Evolutionary conservation across 2,329 filamentous ascomycete species (phyloP).

Genomic region (Talaromyces sp.): DNA sequence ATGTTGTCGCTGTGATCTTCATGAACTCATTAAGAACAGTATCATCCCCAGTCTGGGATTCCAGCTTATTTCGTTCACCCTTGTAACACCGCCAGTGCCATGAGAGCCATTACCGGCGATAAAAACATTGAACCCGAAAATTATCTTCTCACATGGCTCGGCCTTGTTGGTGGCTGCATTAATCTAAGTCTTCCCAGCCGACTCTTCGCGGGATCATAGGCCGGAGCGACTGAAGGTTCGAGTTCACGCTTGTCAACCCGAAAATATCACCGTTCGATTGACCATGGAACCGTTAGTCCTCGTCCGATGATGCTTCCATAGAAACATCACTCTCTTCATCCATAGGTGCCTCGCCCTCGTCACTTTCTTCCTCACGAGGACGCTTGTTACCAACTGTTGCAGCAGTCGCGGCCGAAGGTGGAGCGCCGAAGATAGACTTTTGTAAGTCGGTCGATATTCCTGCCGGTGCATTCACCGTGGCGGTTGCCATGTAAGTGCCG

Average conservation of each 20-base stretch:
- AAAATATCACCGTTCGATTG: neutral
- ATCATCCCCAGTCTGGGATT: conserved; percentile 74
- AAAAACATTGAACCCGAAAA: conserved; percentile 45
- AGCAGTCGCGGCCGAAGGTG: conserved; percentile 40
- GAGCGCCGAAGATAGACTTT: conserved; percentile 73
- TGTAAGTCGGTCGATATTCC: conserved; percentile 65
- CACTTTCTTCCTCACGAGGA: conserved; percentile 59
- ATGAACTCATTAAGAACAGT: conserved; percentile 49
- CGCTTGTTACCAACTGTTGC: conserved; percentile 63
- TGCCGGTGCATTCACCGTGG: conserved; percentile 46
- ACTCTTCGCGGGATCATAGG: conserved; percentile 40
- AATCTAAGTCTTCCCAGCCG: conserved; percentile 71
- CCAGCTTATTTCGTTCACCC: conserved; percentile 91
- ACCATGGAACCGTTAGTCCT: conserved; percentile 49
- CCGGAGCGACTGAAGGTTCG: conserved; percentile 10
- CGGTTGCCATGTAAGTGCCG: conserved; percentile 70
- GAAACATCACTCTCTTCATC: conserved; percentile 61
- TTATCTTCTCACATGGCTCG: conserved; percentile 85
- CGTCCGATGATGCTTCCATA: conserved; percentile 68
- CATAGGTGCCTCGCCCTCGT: conserved; percentile 51
- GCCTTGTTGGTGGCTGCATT: conserved; percentile 74
- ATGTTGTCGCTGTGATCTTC: conserved; percentile 20
- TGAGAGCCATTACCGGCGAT: conserved; percentile 56
- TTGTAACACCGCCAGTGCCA: conserved; percentile 77
- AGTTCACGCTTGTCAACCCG: conserved; percentile 10